Evolutionary conservation across 139 green algal species (phyloP).

Genomic region (Chlorella sp.): DNA sequence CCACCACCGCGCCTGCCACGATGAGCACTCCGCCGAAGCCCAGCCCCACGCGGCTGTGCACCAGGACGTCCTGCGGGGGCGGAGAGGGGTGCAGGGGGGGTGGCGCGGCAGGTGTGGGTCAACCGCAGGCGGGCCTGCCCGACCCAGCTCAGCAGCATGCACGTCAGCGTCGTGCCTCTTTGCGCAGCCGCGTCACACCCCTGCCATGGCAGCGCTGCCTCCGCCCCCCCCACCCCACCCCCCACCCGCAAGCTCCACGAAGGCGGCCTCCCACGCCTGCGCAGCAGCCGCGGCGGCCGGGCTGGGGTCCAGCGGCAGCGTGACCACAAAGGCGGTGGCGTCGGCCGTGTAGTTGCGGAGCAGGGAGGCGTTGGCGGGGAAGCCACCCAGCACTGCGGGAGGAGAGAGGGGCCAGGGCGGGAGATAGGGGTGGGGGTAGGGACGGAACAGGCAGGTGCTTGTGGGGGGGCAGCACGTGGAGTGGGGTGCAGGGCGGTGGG

Average conservation of each 20-base stretch:
- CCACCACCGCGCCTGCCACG: slow-evolving; percentile 71
- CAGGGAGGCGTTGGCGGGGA: slow-evolving; percentile 35
- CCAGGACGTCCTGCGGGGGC: slow-evolving; percentile 45
- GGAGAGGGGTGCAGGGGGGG: slow-evolving; percentile 31
- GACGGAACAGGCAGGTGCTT: too few species aligned
- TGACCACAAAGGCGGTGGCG: slow-evolving; percentile 84
- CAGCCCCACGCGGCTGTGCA: slow-evolving; percentile 52
- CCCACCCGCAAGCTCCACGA: slow-evolving; percentile 72
- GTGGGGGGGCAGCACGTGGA: too few species aligned
- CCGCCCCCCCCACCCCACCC: too few species aligned
- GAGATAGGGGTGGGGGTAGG: not conserved
- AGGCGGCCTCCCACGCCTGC: slow-evolving; percentile 81
- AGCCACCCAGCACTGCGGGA: slow-evolving; percentile 87
- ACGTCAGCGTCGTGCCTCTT: slow-evolving; percentile 19
- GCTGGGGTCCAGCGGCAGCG: slow-evolving; percentile 65
- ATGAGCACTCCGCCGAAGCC: slow-evolving; percentile 76
- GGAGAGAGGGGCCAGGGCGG: not conserved
- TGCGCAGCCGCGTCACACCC: too few species aligned
- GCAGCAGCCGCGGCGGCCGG: slow-evolving; percentile 50
- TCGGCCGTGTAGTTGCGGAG: slow-evolving; percentile 67
- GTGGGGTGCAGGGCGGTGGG: too few species aligned
- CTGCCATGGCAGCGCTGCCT: too few species aligned
- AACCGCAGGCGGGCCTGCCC: too few species aligned
- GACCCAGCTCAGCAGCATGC: too few species aligned
- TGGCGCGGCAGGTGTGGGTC: too few species aligned